Percentiles rank a stretch among this genome's conserved stretches.
phyloP scores from a whole-genome alignment of 169 alveolate species.

The Plasmodium cynomolgi region DNA sequence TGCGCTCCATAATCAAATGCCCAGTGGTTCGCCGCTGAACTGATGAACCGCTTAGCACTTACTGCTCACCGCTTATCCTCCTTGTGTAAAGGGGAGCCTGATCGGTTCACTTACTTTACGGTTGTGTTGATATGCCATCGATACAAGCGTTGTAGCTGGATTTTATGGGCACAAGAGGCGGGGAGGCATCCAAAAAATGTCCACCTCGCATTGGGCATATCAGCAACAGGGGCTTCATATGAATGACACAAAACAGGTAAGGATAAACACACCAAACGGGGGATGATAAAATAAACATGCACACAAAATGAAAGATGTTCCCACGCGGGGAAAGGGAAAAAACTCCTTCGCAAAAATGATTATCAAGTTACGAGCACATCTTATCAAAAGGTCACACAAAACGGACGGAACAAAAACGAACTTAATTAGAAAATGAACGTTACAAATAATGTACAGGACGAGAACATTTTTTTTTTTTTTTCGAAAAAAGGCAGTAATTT shows the following conservation, averaged over 20 bases:
- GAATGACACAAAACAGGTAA: background rate
- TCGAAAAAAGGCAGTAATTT: background rate
- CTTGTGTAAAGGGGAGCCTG: background rate
- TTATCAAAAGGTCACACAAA: background rate
- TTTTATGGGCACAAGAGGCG: background rate
- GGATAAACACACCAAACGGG: background rate
- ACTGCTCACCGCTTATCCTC: background rate
- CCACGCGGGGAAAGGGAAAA: background rate
- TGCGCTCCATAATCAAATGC: background rate
- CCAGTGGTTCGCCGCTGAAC: background rate
- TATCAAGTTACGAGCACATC: background rate
- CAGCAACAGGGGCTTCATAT: background rate
- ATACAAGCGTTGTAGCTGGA: background rate
- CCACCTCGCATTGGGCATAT: background rate
- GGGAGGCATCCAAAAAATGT: background rate
- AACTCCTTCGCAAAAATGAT: background rate
- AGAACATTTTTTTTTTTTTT: too few species aligned
- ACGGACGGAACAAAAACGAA: background rate
- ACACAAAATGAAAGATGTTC: background rate
- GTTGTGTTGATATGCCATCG: background rate
- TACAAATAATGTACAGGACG: background rate
- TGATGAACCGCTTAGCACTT: background rate
- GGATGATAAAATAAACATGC: background rate
- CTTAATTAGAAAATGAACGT: background rate
- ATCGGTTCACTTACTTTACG: background rate